Evolutionary conservation across 1,284 basidiomycete species (phyloP).

Genomic region (Irpex sp.): DNA sequence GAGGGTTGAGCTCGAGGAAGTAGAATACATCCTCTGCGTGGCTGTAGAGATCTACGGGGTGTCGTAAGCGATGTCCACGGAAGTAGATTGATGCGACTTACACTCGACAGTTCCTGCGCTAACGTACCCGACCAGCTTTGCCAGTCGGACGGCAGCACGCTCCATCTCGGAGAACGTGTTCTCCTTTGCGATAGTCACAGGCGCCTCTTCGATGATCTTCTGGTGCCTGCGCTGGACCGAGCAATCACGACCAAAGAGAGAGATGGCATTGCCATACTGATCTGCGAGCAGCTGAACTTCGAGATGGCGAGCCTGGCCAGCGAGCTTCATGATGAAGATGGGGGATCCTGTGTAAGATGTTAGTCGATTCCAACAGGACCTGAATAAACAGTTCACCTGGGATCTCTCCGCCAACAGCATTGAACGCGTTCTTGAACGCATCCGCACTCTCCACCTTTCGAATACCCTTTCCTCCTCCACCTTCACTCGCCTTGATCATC

Average conservation of each 20-base stretch:
- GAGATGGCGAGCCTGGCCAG: conserved; percentile 93
- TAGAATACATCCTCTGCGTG: conserved; percentile 91
- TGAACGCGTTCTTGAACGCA: conserved; percentile 89
- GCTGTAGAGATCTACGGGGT: conserved; percentile 80
- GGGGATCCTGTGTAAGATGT: conserved; percentile 71
- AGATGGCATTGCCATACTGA: conserved; percentile 99
- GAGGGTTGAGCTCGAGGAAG: conserved; percentile 98
- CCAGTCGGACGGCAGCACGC: conserved; percentile 93
- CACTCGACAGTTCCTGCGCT: conserved; percentile 99
- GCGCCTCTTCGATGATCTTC: conserved; percentile 99
- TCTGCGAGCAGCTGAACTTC: conserved; percentile 99
- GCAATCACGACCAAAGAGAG: conserved; percentile 98
- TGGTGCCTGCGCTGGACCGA: conserved; percentile 99
- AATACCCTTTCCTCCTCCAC: conserved; percentile 99
- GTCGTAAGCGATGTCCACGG: not conserved
- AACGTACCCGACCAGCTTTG: conserved; percentile 98
- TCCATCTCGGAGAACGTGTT: conserved; percentile 97
- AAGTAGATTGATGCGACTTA: conserved; percentile 30
- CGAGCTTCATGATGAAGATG: conserved; percentile 99
- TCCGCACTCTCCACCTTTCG: conserved; percentile 84
- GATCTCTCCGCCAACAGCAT: conserved; percentile 94
- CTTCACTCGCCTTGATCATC: conserved; percentile 99
- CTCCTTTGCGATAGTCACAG: conserved; percentile 92
- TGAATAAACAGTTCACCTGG: conserved; percentile 58
- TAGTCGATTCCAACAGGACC: conserved; percentile 14